Base-by-base conservation (phyloP, 306 rosid species). In the Glycyrrhiza uralensis region DNA sequence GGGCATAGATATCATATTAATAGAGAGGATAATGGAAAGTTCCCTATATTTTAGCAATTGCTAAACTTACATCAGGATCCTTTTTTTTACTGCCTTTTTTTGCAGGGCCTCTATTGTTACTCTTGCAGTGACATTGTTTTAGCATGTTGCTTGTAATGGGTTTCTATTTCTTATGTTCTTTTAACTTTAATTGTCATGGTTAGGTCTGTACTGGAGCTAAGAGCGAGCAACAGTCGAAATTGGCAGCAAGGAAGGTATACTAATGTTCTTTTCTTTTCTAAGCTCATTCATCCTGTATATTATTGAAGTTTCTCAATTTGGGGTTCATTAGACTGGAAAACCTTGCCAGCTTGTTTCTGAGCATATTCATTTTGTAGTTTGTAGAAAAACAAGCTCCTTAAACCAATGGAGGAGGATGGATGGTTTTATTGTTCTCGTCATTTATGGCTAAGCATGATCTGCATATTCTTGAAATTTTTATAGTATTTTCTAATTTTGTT, bases 141-240 rank as follows among this genome's bases (percentile, higher is more conserved):
- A 3, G 14, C 42, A 7, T 7, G 13, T 22, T 63, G 42, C 18
- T 47, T 46, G 7, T 29, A 11, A 46, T 5, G 9, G 26, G 18
- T 4, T 70, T 41, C 19, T 19, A 44, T 44, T 14, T 75, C 14
- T 66, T 54, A 23, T 54, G 14, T n/a, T 4, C 79, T 47, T 51
- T 80, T 26, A 22, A 60, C 65, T 73, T 41, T 75, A 54, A 72
- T 19, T 81, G 56, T 24, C 32, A 32, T 41, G 56, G 33, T 19
- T 88, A 90, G 96, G 96, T 93, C 36, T 93, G 98, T 76, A 88
- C 91, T 17, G 96, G 98, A 69, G 96, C 98, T 28, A 93, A 88
- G 83, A 90, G 98, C 74, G 98, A 92, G 83, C 78, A 75, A 8
- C 98, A 92, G 66, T 92, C 98, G 0, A 92, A 85, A 87, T 83